These are phyloP conservation scores for Thelonectria blattea DNA, from an alignment of 2,329 filamentous ascomycete genomes.

Conservation along the genomic window DNA sequence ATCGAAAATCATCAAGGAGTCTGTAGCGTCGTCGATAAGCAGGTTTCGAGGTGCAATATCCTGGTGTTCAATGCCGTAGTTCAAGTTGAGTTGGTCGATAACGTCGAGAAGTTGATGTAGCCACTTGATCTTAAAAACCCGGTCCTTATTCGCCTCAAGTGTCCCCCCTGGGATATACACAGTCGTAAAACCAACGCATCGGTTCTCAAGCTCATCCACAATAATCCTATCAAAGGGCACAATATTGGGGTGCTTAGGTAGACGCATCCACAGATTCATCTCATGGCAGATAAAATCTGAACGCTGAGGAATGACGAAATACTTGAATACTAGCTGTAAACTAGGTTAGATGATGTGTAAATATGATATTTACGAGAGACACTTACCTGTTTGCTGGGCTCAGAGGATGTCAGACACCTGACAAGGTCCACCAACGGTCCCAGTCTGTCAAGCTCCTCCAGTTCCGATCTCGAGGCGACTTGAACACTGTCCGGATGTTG, in stretches of 20 bases:
- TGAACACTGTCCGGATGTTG: constrained; percentile 23
- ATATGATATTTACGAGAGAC: too few relatives aligned
- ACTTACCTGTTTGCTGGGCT: too few relatives aligned
- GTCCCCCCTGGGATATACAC: constrained; percentile 44
- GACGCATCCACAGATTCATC: constrained; percentile 42
- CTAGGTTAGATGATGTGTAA: too few relatives aligned
- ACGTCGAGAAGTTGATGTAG: constrained; percentile 43
- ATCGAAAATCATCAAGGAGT: constrained; percentile 45
- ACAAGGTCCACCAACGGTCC: constrained; percentile 37
- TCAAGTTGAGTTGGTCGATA: constrained; percentile 43
- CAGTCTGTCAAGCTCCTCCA: constrained; percentile 39
- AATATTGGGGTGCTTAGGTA: constrained; percentile 46
- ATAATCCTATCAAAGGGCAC: constrained; percentile 44
- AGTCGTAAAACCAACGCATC: constrained; percentile 45
- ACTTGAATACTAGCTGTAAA: too few relatives aligned
- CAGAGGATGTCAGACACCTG: not conserved
- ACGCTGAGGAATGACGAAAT: too few relatives aligned
- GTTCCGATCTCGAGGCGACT: constrained; percentile 28
- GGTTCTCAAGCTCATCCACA: constrained; percentile 40
- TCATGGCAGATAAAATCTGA: constrained; percentile 40
- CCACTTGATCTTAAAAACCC: constrained; percentile 45
- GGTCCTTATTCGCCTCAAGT: constrained; percentile 37
- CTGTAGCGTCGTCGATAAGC: constrained; percentile 41
- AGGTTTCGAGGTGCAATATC: constrained; percentile 48
- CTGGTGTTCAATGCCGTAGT: constrained; percentile 46